Evolutionary conservation across 768 basidiomycete genomes (phyloP), one percentile per base, ranked within the genome.

Genomic region (Trametes punicea): DNA sequence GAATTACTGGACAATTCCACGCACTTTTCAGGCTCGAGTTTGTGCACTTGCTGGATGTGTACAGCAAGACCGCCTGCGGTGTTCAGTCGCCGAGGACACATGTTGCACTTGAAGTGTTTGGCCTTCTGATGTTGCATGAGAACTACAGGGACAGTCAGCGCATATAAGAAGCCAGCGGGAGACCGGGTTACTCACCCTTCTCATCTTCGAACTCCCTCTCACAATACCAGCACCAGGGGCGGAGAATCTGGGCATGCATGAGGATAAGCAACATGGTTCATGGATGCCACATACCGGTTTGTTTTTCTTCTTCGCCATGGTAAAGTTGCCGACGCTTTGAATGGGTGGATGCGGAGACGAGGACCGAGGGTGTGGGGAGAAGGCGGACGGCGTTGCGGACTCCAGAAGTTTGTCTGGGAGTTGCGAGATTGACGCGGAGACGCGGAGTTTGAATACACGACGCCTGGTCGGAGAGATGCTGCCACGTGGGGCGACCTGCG

Each of bases 201-300:
- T 98, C 95, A 81, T 99, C 97, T 73, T 98, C 95, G 65, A 99
- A 99, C 73, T 97, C 96, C 69, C 96, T 84, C 73, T 98, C 95
- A 76, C 94, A 98, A 71, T 98, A 98, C 95, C 95, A 98, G 75
- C 95, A 98, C 93, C 95, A 97, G 15, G 92, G 91, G 5, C 88
- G 85, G 61, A 93, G 81, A 61, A 92, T 73, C 91, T 93, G 57
- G 8, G 29, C 18, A 30, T 38, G 11, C 41, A 53, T 66, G 45
- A 62, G 47, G 59, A 38, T 31, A 21, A 34, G 30, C 53, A 36
- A 26, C 4, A 1, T 18, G n/a, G 26, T 26, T 46, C 6, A 9
- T 3, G 3, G 5, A 18, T 21, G 23, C 13, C 1, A 46, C 72
- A 26, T 29, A 72, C 77, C 74, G 76, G 76, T 65, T 79, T 81